A percentile compares a stretch with the other conserved stretches of the same genome.
phyloP scores from a whole-genome alignment of 352 stramenopile genomes.

The Pythium oligandrum region DNA sequence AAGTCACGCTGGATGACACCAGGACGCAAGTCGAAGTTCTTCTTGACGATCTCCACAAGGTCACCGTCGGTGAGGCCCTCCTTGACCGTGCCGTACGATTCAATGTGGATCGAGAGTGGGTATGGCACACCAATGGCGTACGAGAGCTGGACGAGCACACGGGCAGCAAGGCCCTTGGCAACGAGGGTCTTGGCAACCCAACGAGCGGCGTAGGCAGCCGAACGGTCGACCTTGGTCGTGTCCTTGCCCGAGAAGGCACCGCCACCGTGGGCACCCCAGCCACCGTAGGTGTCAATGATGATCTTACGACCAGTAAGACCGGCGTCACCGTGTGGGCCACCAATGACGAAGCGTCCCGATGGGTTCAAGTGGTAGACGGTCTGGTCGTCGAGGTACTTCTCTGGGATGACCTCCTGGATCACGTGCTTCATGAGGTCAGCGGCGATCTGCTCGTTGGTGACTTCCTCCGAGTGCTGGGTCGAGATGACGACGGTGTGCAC shows the following conservation, averaged over 20 bases:
- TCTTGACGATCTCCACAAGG: slow-evolving; percentile 97
- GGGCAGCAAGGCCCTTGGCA: slow-evolving; percentile 90
- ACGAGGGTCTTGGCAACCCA: slow-evolving; percentile 99
- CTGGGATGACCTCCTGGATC: slow-evolving; percentile 97
- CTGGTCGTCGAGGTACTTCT: slow-evolving; percentile 99
- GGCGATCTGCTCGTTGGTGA: slow-evolving; percentile 98
- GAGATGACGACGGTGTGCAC: slow-evolving; percentile 99
- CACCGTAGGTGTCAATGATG: slow-evolving; percentile 99
- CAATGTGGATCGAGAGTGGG: slow-evolving; percentile 96
- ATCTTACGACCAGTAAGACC: slow-evolving; percentile 99
- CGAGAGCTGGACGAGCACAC: slow-evolving; percentile 96
- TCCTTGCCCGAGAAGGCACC: slow-evolving; percentile 99
- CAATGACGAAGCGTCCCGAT: slow-evolving; percentile 98
- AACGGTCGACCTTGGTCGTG: slow-evolving; percentile 98
- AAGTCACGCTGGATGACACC: slow-evolving; percentile 98
- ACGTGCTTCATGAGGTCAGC: slow-evolving; percentile 99
- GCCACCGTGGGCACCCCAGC: slow-evolving; percentile 98
- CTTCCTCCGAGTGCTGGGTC: slow-evolving; percentile 98
- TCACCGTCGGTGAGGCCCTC: slow-evolving; percentile 94
- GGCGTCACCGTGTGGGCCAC: slow-evolving; percentile 97
- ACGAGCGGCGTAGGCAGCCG: slow-evolving; percentile 96
- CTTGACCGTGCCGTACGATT: slow-evolving; percentile 98
- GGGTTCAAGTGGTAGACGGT: slow-evolving; percentile 99
- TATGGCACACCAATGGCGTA: slow-evolving; percentile 98
- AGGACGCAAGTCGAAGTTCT: slow-evolving; percentile 98